Conservation (phyloP, 176 grass and related monocot genomes). For the Metroxylon sagu region DNA sequence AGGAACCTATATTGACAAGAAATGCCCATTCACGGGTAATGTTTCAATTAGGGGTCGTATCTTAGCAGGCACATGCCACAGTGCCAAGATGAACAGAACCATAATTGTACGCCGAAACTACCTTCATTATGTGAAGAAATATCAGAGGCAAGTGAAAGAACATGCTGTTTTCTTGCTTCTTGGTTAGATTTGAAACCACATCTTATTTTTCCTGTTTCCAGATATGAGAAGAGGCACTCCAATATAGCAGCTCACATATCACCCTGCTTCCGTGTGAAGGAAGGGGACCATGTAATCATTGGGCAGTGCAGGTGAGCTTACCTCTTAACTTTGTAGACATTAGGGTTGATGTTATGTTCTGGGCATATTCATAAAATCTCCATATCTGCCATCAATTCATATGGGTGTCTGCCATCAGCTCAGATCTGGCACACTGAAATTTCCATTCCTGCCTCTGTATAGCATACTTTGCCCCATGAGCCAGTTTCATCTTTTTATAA, state of each 20-base stretch:
- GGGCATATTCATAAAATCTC: too few relatives aligned
- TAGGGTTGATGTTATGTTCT: too few relatives aligned
- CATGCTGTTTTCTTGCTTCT: background rate
- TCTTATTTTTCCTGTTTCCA: background rate
- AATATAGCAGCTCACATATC: slow-evolving; percentile 8
- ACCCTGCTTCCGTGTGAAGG: slow-evolving; percentile 10
- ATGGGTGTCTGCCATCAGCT: too few relatives aligned
- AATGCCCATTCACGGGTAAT: slow-evolving; percentile 6
- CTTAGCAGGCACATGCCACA: slow-evolving; percentile 8
- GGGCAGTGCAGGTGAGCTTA: slow-evolving; percentile 4
- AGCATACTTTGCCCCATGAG: too few relatives aligned
- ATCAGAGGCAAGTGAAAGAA: slow-evolving; percentile 1
- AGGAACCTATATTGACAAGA: slow-evolving; percentile 12
- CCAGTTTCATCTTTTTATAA: too few relatives aligned
- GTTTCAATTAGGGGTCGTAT: slow-evolving; percentile 11
- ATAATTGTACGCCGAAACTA: slow-evolving; percentile 5
- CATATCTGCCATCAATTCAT: too few relatives aligned
- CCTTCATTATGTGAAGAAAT: slow-evolving; percentile 8
- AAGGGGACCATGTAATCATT: slow-evolving; percentile 6
- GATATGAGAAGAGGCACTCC: slow-evolving; percentile 11
- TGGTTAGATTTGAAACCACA: background rate
- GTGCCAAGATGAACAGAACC: slow-evolving; percentile 11
- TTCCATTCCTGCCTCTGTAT: too few relatives aligned
- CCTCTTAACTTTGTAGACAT: too few relatives aligned
- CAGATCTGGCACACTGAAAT: too few relatives aligned